A percentile compares a stretch with the other conserved stretches of the same genome.
Conservation (phyloP, 208 protist species). For the Dictyostelium gargantuum region DNA sequence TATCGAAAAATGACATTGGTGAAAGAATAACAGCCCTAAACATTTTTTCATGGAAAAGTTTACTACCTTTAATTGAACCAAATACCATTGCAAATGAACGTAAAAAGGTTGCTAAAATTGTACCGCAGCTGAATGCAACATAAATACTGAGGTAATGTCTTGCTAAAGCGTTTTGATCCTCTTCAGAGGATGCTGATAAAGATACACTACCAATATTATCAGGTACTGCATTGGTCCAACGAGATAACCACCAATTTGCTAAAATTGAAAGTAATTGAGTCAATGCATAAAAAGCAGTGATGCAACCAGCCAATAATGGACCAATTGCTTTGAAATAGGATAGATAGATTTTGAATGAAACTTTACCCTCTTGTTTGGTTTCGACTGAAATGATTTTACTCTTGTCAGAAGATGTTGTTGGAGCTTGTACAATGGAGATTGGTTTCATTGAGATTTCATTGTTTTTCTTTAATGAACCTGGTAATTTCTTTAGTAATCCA, state of each 20-base stretch:
- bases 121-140: not conserved
- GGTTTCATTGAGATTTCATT: not conserved
- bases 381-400: constrained; percentile 17
- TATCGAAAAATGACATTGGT: constrained; percentile 84
- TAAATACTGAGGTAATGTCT: constrained; percentile 34
- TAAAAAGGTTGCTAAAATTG: not conserved
- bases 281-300: not conserved
- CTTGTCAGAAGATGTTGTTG: not conserved
- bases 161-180: not conserved
- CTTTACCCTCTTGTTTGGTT: constrained; percentile 44
- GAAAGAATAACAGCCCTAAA: constrained; percentile 75
- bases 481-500: not conserved
- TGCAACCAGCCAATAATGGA: not conserved
- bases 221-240: not conserved
- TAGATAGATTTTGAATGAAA: constrained; percentile 33
- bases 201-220: not conserved
- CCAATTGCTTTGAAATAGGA: constrained; percentile 50
- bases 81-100: constrained; percentile 31
- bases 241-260: constrained; percentile 21
- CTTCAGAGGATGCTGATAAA: not conserved
- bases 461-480: not conserved
- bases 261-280: constrained; percentile 16
- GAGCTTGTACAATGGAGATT: not conserved
- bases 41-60: constrained; percentile 77
- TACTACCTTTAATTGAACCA: constrained; percentile 37